Evolutionary conservation across 495 filamentous ascomycete genomes (phyloP).

Genomic region (Echria macrotheca): DNA sequence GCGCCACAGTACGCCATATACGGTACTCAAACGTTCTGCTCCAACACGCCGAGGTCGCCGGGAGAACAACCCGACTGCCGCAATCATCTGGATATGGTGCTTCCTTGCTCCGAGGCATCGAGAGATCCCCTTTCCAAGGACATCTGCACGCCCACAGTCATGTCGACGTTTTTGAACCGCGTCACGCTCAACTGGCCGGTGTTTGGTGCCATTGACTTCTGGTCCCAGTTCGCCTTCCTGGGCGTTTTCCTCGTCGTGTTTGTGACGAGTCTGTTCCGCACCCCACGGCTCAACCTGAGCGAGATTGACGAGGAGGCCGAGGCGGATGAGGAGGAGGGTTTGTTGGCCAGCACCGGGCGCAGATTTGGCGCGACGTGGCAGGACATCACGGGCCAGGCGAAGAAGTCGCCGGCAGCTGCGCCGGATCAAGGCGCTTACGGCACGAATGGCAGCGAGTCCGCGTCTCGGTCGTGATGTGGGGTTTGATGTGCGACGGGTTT

Average conservation of each 20-base stretch:
- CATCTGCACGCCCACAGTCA: slow-evolving; percentile 85
- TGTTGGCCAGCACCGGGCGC: slow-evolving; percentile 75
- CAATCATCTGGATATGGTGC: slow-evolving; percentile 64
- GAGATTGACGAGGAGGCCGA: slow-evolving; percentile 83
- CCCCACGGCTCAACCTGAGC: slow-evolving; percentile 66
- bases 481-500: neutral
- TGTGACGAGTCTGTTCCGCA: slow-evolving; percentile 67
- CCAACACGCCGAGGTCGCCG: slow-evolving; percentile 50
- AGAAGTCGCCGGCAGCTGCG: neutral
- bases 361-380: slow-evolving; percentile 82
- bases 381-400: slow-evolving; percentile 60
- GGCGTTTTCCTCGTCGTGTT: slow-evolving; percentile 76
- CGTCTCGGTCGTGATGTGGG: neutral
- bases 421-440: neutral
- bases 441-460: slow-evolving; percentile 11
- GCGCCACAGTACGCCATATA: slow-evolving; percentile 94
- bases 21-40: slow-evolving; percentile 91
- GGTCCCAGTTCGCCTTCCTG: slow-evolving; percentile 90
- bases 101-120: slow-evolving; percentile 71
- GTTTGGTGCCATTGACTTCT: slow-evolving; percentile 90
- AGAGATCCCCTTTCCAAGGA: slow-evolving; percentile 55
- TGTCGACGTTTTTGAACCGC: slow-evolving; percentile 87
- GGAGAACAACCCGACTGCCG: slow-evolving; percentile 70
- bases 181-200: slow-evolving; percentile 94
- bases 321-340: slow-evolving; percentile 89